Percentiles rank a stretch among this genome's conserved stretches.
Conservation (phyloP, 352 stramenopile genomes). For the Phytophthora megakarya region DNA sequence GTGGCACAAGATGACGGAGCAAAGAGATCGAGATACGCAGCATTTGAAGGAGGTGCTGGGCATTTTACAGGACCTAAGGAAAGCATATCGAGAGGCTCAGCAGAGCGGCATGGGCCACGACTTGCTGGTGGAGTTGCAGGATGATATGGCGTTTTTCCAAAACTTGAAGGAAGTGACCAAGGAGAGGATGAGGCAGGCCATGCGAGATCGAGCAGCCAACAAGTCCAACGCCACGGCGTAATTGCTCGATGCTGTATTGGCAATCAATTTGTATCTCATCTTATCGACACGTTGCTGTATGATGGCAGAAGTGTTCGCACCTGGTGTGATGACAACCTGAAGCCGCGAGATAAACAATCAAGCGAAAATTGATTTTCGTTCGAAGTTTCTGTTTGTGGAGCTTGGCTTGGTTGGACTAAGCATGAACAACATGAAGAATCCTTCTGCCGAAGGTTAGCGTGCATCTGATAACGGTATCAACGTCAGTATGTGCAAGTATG, state of each 20-base stretch:
- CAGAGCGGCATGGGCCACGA: constrained; percentile 58
- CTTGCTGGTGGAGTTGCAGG: constrained; percentile 59
- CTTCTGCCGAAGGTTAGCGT: neutral
- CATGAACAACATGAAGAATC: neutral
- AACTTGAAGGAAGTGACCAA: constrained; percentile 73
- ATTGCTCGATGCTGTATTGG: neutral
- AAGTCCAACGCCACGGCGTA: constrained; percentile 41
- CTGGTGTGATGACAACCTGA: neutral
- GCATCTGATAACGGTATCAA: constrained; percentile 32
- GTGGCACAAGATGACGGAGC: constrained; percentile 50
- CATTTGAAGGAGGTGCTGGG: constrained; percentile 68
- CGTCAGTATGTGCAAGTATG: neutral
- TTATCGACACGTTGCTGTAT: constrained; percentile 4
- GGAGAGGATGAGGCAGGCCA: constrained; percentile 64
- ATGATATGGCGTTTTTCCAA: constrained; percentile 79
- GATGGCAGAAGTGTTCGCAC: no score
- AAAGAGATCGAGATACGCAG: constrained; percentile 67
- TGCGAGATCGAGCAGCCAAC: constrained; percentile 39
- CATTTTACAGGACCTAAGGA: constrained; percentile 55
- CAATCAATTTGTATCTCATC: neutral
- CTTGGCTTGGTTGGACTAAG: constrained; percentile 3
- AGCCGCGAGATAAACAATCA: neutral
- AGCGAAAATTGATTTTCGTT: neutral
- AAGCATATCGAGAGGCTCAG: constrained; percentile 55
- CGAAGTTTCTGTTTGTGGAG: no score